These are phyloP conservation scores for Aciculoconidium aculeatum DNA, from an alignment of 805 yeast species.

Conservation along the genomic window DNA sequence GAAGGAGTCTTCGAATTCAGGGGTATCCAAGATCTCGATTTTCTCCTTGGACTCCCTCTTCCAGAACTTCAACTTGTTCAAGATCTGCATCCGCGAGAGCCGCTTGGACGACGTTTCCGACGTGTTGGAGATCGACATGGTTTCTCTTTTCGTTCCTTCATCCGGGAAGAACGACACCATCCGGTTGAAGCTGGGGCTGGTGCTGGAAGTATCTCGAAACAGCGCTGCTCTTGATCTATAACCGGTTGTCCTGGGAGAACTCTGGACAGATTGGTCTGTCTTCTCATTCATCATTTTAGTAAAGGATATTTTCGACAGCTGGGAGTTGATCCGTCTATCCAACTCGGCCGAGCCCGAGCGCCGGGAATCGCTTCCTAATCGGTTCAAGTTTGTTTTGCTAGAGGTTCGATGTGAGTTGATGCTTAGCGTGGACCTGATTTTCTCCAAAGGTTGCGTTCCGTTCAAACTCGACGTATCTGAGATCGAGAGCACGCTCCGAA, in stretches of 20 bases:
- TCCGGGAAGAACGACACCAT: slow-evolving; percentile 20
- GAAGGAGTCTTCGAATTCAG: slow-evolving; percentile 3
- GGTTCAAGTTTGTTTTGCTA: slow-evolving; percentile 7
- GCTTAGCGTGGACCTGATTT: slow-evolving; percentile 33
- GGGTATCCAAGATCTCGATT: slow-evolving; percentile 6
- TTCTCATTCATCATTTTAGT: slow-evolving; percentile 4
- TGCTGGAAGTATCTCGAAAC: slow-evolving; percentile 1
- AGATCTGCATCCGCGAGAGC: slow-evolving; percentile 13
- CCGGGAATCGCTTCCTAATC: slow-evolving; percentile 4
- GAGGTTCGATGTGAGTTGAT: slow-evolving; percentile 19
- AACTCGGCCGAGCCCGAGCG: slow-evolving; percentile 3
- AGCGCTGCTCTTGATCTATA: slow-evolving; percentile 1
- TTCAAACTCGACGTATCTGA: slow-evolving; percentile 20
- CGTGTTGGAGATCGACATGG: no score
- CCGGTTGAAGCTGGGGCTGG: slow-evolving; percentile 11
- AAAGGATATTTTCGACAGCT: slow-evolving; percentile 11
- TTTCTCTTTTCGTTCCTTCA: slow-evolving; percentile 10
- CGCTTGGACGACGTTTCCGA: slow-evolving; percentile 4
- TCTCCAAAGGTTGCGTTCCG: slow-evolving; percentile 31
- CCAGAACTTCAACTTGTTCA: slow-evolving; percentile 37
- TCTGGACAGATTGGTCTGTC: slow-evolving; percentile 2
- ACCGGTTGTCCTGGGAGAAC: slow-evolving; percentile 6
- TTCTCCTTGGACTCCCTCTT: slow-evolving; percentile 14
- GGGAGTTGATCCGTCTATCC: slow-evolving; percentile 8
- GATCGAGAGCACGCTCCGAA: slow-evolving; percentile 31